Percentiles rank a stretch among this genome's conserved stretches.
Evolutionary conservation across 768 basidiomycete species (phyloP).

Genomic region (Rhodotorula sphaerocarpa): DNA sequence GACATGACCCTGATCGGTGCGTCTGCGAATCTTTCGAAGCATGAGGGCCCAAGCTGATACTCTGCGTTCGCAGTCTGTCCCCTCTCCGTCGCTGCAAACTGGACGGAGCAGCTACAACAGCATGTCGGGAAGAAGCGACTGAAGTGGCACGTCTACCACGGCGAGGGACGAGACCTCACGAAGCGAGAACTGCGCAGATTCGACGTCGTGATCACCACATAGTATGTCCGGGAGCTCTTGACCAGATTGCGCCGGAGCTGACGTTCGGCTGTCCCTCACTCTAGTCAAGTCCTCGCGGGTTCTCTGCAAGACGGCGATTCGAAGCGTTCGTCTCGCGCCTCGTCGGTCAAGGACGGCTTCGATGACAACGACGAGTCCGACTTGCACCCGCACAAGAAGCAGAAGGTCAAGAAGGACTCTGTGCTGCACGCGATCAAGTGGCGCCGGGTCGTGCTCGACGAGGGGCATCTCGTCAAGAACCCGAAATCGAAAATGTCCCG

Average conservation of each 20-base stretch:
- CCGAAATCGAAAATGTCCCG: conserved; percentile 74
- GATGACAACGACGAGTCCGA: conserved; percentile 18
- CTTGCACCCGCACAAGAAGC: conserved; percentile 55
- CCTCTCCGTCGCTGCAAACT: conserved; percentile 70
- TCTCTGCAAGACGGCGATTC: conserved; percentile 49
- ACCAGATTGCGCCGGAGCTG: too few species aligned
- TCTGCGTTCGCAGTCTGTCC: conserved; percentile 61
- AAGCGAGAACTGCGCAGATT: conserved; percentile 56
- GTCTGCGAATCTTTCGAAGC: conserved; percentile 30
- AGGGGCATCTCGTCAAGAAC: conserved; percentile 81
- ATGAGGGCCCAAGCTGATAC: neutral
- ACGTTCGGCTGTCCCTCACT: neutral
- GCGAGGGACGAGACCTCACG: conserved; percentile 51
- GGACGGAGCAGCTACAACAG: conserved; percentile 36
- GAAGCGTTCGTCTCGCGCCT: neutral
- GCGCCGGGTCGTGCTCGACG: conserved; percentile 83
- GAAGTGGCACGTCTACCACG: conserved; percentile 59
- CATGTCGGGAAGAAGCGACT: conserved; percentile 34
- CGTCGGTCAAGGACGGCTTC: neutral
- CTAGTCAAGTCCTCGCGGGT: conserved; percentile 30
- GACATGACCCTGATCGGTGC: conserved; percentile 71
- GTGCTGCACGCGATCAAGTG: conserved; percentile 64
- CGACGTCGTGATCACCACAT: conserved; percentile 74
- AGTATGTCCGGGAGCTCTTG: too few species aligned
- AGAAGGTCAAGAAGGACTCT: conserved; percentile 42